Conservation (phyloP, 148 eudicot species). For the Mesembryanthemum crystallinum region DNA sequence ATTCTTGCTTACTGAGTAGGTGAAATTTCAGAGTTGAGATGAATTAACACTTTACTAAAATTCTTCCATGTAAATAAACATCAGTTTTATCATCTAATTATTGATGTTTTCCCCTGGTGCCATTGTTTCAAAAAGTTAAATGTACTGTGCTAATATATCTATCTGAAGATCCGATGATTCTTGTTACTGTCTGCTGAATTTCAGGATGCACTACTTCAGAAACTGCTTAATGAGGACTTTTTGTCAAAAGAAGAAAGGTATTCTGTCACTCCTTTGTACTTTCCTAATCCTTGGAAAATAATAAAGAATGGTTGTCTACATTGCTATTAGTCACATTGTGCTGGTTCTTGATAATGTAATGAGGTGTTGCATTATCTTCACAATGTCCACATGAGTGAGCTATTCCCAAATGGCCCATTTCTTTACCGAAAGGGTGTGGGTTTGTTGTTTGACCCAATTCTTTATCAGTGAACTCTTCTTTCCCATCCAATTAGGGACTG, state of each 20-base stretch:
- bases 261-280: not conserved
- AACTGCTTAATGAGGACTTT: conserved; percentile 57
- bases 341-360: not conserved
- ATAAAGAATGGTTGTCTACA: not conserved
- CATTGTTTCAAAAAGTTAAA: not conserved
- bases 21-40: not conserved
- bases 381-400: too few relatives aligned
- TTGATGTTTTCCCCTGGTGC: not conserved
- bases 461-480: not conserved
- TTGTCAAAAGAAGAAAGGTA: conserved; percentile 85
- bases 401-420: too few relatives aligned
- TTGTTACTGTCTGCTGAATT: conserved; percentile 19
- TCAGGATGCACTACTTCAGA: conserved; percentile 94
- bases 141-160: not conserved
- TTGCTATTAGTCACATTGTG: conserved; percentile 6
- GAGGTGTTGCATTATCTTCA: too few relatives aligned
- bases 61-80: not conserved
- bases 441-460: not conserved
- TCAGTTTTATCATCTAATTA: not conserved
- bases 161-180: conserved; percentile 18
- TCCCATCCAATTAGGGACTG: not conserved
- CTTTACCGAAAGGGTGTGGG: too few relatives aligned
- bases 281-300: not conserved
- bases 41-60: not conserved
- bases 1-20: not conserved